A percentile compares a stretch with the other conserved stretches of the same genome.
Conservation (phyloP, 441 rosid species). For the Erodium texanum region DNA sequence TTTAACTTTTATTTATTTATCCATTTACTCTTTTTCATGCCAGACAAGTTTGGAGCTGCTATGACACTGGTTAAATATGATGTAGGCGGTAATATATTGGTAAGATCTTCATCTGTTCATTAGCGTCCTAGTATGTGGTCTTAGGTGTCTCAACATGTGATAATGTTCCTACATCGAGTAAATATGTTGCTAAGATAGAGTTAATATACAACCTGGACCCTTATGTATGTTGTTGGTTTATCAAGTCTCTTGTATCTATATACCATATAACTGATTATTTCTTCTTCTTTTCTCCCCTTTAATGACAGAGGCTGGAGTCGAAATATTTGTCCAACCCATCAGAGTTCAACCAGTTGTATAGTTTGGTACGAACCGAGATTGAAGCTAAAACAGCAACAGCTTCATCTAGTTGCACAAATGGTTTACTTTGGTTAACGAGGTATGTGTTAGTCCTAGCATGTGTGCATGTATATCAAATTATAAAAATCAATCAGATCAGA, state of each 20-base stretch:
- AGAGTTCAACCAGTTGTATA: slow-evolving; percentile 51
- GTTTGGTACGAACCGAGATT: slow-evolving; percentile 66
- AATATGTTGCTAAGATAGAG: too few species aligned
- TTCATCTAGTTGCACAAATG: slow-evolving; percentile 85
- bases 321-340: slow-evolving; percentile 56
- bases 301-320: slow-evolving; percentile 64
- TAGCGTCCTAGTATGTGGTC: background rate
- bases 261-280: background rate
- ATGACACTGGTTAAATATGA: slow-evolving; percentile 82
- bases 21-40: slow-evolving; percentile 4
- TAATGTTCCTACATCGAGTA: too few species aligned
- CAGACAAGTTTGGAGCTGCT: slow-evolving; percentile 93
- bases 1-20: background rate
- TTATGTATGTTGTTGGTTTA: background rate
- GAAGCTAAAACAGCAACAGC: slow-evolving; percentile 62
- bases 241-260: background rate
- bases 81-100: slow-evolving; percentile 81
- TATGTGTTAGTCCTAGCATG: slow-evolving; percentile 12
- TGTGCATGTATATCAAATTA: background rate
- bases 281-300: background rate
- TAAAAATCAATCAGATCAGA: background rate
- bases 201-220: too few species aligned
- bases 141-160: too few species aligned
- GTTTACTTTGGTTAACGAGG: slow-evolving; percentile 95
- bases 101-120: slow-evolving; percentile 19